phyloP scores from a whole-genome alignment of 192 early-diverging fungal species.

The Coemansia sp. region DNA sequence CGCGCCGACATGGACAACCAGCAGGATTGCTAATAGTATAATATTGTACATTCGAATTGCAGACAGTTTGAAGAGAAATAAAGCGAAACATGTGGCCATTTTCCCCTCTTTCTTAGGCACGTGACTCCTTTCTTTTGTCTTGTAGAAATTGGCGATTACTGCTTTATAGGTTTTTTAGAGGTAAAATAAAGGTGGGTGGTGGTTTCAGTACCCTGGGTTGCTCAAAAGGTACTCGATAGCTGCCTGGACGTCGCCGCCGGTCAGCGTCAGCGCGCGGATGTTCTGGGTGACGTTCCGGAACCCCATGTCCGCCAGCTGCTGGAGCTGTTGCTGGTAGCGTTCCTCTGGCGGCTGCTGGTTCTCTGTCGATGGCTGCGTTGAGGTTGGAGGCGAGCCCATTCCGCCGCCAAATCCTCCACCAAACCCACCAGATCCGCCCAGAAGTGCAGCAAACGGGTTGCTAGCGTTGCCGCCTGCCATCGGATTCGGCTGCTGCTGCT shows the following conservation, averaged over 20 bases:
- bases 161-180: not conserved
- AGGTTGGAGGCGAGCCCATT: not conserved
- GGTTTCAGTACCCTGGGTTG: slow-evolving; percentile 15
- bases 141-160: not conserved
- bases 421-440: not conserved
- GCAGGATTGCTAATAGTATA: not conserved
- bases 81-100: no score
- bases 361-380: not conserved
- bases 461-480: slow-evolving; percentile 25
- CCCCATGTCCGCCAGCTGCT: slow-evolving; percentile 94
- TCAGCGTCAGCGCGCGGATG: slow-evolving; percentile 78
- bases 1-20: not conserved
- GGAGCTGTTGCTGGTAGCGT: slow-evolving; percentile 74
- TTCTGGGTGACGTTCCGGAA: slow-evolving; percentile 89
- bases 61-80: no score
- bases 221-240: slow-evolving; percentile 83
- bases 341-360: slow-evolving; percentile 51
- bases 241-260: slow-evolving; percentile 88
- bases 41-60: no score
- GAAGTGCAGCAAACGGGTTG: slow-evolving; percentile 33
- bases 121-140: not conserved
- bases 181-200: no score
- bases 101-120: no score
- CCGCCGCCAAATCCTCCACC: no score
- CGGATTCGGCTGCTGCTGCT: slow-evolving; percentile 18